Base-by-base conservation (phyloP, 2,329 filamentous ascomycete species). In the Fusarium nematophilum region DNA sequence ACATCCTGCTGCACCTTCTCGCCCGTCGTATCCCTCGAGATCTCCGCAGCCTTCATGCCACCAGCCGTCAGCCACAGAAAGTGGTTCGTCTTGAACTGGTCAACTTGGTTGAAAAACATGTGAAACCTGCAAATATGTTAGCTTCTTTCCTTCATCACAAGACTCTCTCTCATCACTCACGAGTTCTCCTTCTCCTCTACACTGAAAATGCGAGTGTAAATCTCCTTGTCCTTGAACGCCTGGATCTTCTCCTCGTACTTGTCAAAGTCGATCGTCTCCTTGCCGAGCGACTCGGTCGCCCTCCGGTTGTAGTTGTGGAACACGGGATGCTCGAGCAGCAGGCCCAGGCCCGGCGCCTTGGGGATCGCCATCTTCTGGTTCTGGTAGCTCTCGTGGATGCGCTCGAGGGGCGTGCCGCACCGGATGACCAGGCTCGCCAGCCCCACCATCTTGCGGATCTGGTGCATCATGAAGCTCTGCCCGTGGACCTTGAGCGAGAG, bases 401-500 rank as follows among this genome's bases (percentile, higher is more conserved):
- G 86, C 9, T 85, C 79, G 4, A 88, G 81, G 4, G 90, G 82
- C n/a, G 89, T 89, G 44, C 92, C 95, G 73, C 91, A 96, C 30
- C 95, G 89, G 6, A 96, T 90, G 6, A 94, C 81, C 57, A 99
- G 82, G 27, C 92, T 87, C 8, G 88, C 92, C 90, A 99, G 93
- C 52, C 91, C 92, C 13, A 99, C 92, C 95, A 99, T 98, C 78
- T 98, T 99, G 70, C 95, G 90, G 76, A 99, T 99, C 79, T 99
- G 95, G 76, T 99, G 95, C 95, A 99, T 99, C 95, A 99, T 99
- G 83, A 99, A 99, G 71, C 90, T 94, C 77, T 99, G 95, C 0
- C 95, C 95, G 76, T 99, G 95, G 18, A 99, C 93, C 74, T 96
- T 97, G 65, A 98, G 82, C 36, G 90, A 95, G 5, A 99, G 82